Percentiles rank a stretch among this genome's conserved stretches.
Evolutionary conservation across 768 basidiomycete genomes (phyloP).

Genomic region (Kwoniella sp.): DNA sequence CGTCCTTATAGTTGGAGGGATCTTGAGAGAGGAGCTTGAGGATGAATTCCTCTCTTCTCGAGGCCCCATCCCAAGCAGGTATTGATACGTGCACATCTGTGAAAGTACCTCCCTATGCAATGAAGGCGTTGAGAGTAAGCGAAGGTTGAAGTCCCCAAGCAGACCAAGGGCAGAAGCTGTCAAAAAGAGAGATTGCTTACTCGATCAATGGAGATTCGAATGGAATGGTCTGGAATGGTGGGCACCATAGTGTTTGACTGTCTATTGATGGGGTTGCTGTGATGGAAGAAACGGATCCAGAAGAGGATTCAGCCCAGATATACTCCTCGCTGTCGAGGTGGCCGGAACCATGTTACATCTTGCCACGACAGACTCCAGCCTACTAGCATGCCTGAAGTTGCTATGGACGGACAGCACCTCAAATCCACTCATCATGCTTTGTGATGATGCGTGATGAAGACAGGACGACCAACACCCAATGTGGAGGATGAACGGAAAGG

Average conservation of each 20-base stretch:
- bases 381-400: too few relatives aligned
- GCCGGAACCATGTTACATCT: not conserved
- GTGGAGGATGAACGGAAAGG: not conserved
- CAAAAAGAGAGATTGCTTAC: conserved; percentile 16
- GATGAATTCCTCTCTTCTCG: conserved; percentile 59
- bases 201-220: conserved; percentile 42
- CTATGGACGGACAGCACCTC: too few relatives aligned
- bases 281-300: not conserved
- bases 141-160: too few relatives aligned
- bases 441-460: too few relatives aligned
- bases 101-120: conserved; percentile 31
- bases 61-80: not conserved
- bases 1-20: conserved; percentile 73
- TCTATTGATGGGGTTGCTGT: not conserved
- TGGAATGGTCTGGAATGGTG: conserved; percentile 32
- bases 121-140: too few relatives aligned
- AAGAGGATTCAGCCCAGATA: not conserved
- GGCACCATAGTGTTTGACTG: not conserved
- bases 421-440: too few relatives aligned
- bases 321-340: not conserved
- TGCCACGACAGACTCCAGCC: too few relatives aligned
- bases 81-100: conserved; percentile 26
- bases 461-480: too few relatives aligned
- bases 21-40: conserved; percentile 90
- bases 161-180: not conserved